phyloP scores from a whole-genome alignment of 108 stramenopile species.

The Schizochytrium sp. region DNA sequence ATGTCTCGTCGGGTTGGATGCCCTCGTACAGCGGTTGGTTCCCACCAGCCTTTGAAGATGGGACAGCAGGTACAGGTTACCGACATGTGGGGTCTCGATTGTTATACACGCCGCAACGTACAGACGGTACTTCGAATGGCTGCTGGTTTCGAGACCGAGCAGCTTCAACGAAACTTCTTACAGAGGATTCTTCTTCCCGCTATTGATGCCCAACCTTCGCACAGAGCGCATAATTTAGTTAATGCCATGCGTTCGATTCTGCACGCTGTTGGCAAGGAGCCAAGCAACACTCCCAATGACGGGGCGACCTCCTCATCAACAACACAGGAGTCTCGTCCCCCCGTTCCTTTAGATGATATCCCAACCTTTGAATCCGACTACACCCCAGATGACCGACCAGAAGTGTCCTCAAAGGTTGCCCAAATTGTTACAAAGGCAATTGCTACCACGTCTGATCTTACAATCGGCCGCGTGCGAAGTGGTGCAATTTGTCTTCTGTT shows the following conservation, averaged over 20 bases:
- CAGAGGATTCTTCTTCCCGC: conserved; percentile 61
- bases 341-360: background rate
- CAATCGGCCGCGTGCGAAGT: background rate
- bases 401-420: background rate
- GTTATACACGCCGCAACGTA: conserved; percentile 64
- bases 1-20: conserved; percentile 22
- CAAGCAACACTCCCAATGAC: background rate
- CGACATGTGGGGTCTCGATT: conserved; percentile 66
- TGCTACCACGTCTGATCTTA: background rate
- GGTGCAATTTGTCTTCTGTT: conserved; percentile 15
- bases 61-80: conserved; percentile 49
- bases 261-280: background rate
- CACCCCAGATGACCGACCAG: conserved; percentile 20
- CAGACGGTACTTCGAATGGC: conserved; percentile 19
- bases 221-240: conserved; percentile 47
- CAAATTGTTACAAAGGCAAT: background rate
- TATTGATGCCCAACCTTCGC: conserved; percentile 54
- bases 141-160: background rate
- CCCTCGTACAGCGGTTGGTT: conserved; percentile 13
- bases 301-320: background rate
- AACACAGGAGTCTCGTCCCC: background rate
- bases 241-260: conserved; percentile 42
- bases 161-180: conserved; percentile 10
- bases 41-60: conserved; percentile 22
- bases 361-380: background rate